These are phyloP conservation scores for Saccharomycopsis sp. DNA, from an alignment of 805 yeast species.

Conservation along the genomic window DNA sequence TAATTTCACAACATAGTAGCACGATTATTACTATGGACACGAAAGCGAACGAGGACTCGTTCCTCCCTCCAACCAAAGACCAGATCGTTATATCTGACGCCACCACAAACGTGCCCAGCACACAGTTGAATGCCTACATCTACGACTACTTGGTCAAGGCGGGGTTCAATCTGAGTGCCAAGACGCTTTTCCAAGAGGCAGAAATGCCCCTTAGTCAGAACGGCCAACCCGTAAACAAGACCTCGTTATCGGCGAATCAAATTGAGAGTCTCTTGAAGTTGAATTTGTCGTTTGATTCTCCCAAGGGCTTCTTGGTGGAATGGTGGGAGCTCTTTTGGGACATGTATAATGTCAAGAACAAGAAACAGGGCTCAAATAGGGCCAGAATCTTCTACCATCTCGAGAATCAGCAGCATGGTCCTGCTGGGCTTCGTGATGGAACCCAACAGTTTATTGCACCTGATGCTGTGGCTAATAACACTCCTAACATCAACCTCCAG, in stretches of 20 bases:
- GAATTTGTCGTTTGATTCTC: constrained; percentile 65
- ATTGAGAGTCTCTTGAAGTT: constrained; percentile 41
- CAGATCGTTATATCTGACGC: neutral
- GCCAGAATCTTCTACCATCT: constrained; percentile 32
- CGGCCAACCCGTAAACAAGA: constrained; percentile 29
- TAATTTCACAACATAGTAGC: no score
- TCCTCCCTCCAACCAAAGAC: neutral
- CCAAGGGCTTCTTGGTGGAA: constrained; percentile 80
- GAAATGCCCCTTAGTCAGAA: constrained; percentile 45
- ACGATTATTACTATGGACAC: no score
- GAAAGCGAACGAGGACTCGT: neutral
- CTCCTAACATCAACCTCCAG: no score
- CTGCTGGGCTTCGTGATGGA: neutral
- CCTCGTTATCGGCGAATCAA: constrained; percentile 19
- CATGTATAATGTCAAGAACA: constrained; percentile 69
- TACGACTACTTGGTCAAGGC: constrained; percentile 80
- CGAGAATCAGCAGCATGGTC: constrained; percentile 24
- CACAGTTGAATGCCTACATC: constrained; percentile 64
- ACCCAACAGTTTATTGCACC: no score
- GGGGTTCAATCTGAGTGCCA: constrained; percentile 65
- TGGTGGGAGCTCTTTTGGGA: constrained; percentile 99
- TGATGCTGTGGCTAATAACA: constrained; percentile 8
- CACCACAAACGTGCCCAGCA: neutral
- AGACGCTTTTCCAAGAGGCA: constrained; percentile 68
- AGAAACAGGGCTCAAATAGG: constrained; percentile 36